Evolutionary conservation across 805 yeast species (phyloP).

Genomic region (Dipodascopsis tothii): DNA sequence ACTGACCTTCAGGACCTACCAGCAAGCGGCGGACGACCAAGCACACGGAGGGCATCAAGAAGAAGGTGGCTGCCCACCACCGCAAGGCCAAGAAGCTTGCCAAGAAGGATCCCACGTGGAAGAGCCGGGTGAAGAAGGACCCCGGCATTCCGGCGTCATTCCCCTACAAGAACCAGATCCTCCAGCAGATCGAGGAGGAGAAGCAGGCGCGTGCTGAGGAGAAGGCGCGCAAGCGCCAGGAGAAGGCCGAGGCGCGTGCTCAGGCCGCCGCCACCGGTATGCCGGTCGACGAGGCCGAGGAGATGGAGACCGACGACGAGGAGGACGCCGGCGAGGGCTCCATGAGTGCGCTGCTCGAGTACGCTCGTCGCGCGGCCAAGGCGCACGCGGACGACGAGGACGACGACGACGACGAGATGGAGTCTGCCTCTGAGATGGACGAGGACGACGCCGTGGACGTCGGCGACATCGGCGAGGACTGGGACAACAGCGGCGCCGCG

Average conservation of each 20-base stretch:
- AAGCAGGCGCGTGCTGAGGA: constrained; percentile 40
- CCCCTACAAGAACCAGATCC: constrained; percentile 84
- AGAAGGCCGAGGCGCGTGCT: constrained; percentile 24
- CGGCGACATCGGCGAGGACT: constrained; percentile 36
- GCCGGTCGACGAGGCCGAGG: constrained; percentile 35
- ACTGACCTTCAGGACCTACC: constrained; percentile 44
- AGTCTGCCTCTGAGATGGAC: constrained; percentile 34
- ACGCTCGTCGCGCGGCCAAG: constrained; percentile 83
- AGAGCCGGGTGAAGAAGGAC: constrained; percentile 71
- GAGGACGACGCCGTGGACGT: constrained; percentile 41
- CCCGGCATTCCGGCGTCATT: constrained; percentile 92
- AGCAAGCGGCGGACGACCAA: constrained; percentile 88
- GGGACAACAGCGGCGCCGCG: constrained; percentile 36
- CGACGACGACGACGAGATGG: constrained; percentile 26
- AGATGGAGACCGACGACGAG: constrained; percentile 35
- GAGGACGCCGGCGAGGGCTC: constrained; percentile 35
- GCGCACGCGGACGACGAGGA: constrained; percentile 44
- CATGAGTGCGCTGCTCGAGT: constrained; percentile 76
- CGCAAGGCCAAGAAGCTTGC: constrained; percentile 75
- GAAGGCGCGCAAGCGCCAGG: constrained; percentile 32
- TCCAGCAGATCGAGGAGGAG: constrained; percentile 47
- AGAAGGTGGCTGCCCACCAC: constrained; percentile 86
- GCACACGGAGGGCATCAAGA: constrained; percentile 92
- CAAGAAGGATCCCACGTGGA: constrained; percentile 93
- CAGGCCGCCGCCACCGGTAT: constrained; percentile 26